These are phyloP conservation scores for Elsinoe perseae DNA, from an alignment of 2,329 filamentous ascomycete genomes.

Conservation along the genomic window DNA sequence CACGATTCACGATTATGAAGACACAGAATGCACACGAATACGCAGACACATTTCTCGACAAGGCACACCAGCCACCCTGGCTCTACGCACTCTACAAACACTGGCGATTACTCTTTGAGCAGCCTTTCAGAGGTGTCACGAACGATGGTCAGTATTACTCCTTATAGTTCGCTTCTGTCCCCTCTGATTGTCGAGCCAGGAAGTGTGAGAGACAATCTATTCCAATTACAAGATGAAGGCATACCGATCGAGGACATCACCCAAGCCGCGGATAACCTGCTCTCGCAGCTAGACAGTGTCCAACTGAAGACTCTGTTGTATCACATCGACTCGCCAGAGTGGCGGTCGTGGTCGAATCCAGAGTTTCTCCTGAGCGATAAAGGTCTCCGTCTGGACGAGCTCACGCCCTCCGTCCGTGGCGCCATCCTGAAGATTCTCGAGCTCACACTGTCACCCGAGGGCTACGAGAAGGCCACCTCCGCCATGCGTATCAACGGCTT, in stretches of 20 bases:
- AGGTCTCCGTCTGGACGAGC: constrained; percentile 62
- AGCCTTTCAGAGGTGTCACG: constrained; percentile 65
- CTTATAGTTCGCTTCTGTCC: background rate
- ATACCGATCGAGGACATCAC: constrained; percentile 54
- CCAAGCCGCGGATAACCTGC: constrained; percentile 40
- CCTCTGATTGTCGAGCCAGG: constrained; percentile 19
- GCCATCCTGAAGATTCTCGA: constrained; percentile 51
- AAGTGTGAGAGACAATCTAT: constrained; percentile 21
- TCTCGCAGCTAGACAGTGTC: constrained; percentile 40
- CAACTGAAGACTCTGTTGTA: constrained; percentile 47
- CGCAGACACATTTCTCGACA: constrained; percentile 29
- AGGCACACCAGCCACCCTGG: constrained; percentile 25
- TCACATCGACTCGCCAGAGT: constrained; percentile 62
- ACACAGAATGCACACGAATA: constrained; percentile 56
- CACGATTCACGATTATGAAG: constrained; percentile 55
- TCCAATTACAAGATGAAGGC: constrained; percentile 52
- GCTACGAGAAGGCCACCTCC: constrained; percentile 60
- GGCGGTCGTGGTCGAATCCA: constrained; percentile 65
- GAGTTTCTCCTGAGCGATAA: constrained; percentile 64
- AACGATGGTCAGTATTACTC: constrained; percentile 48
- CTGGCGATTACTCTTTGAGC: constrained; percentile 33
- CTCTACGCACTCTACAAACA: constrained; percentile 19
- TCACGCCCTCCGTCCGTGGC: constrained; percentile 38
- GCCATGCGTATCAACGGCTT: constrained; percentile 72
- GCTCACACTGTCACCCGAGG: constrained; percentile 57